Evolutionary conservation across 1,284 basidiomycete species (phyloP).

Genomic region (Fomitopsis schrenkii): DNA sequence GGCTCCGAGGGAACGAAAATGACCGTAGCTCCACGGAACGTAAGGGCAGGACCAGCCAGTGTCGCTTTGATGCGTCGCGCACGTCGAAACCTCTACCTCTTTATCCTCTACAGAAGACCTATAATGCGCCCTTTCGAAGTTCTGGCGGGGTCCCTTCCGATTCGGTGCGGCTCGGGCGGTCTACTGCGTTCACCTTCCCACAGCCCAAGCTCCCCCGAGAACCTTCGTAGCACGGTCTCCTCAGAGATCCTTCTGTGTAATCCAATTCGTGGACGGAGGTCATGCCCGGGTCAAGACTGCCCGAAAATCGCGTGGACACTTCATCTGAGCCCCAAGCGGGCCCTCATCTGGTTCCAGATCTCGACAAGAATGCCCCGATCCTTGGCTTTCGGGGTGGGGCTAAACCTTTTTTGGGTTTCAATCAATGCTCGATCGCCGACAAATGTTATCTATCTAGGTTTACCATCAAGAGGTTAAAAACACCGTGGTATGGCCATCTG

Average conservation of each 20-base stretch:
- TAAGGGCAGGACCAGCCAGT: background rate
- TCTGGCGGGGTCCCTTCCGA: slow-evolving; percentile 3
- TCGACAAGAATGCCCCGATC: slow-evolving; percentile 7
- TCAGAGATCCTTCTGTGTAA: background rate
- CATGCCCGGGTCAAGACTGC: background rate
- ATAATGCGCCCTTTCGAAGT: background rate
- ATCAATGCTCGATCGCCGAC: slow-evolving; percentile 8
- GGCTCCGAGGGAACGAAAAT: background rate
- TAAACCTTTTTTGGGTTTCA: slow-evolving; percentile 4
- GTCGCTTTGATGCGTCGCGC: slow-evolving; percentile 1
- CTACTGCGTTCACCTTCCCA: slow-evolving; percentile 1
- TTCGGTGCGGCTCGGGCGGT: slow-evolving; percentile 2
- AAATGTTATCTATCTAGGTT: slow-evolving; percentile 7
- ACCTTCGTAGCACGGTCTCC: background rate
- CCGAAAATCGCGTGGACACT: background rate
- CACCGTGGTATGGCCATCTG: slow-evolving; percentile 1
- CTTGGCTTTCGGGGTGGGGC: background rate
- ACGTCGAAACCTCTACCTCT: background rate
- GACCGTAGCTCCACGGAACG: background rate
- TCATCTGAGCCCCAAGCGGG: background rate
- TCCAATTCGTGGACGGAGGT: background rate
- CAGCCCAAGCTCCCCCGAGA: background rate
- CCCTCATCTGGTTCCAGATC: background rate
- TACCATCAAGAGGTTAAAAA: background rate
- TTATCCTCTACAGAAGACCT: background rate